phyloP scores from a whole-genome alignment of 1,284 basidiomycete species.

The Ganoderma multipileum region DNA sequence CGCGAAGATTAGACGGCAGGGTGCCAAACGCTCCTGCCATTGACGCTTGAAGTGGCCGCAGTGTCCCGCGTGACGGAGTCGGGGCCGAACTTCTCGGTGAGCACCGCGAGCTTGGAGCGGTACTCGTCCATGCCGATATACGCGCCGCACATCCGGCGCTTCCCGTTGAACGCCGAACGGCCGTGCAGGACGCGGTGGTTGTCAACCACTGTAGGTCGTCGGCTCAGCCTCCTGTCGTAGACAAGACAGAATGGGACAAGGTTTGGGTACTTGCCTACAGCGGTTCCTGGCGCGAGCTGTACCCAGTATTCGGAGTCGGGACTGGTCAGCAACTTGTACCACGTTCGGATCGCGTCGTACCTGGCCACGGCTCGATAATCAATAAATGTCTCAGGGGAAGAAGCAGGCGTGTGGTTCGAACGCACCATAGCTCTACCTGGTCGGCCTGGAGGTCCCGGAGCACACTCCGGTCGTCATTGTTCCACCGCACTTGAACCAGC shows the following conservation, averaged over 20 bases:
- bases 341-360: slow-evolving; percentile 85
- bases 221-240: slow-evolving; percentile 4
- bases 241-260: slow-evolving; percentile 1
- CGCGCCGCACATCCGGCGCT: slow-evolving; percentile 93
- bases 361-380: slow-evolving; percentile 43
- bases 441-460: slow-evolving; percentile 66
- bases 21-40: slow-evolving; percentile 46
- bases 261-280: slow-evolving; percentile 77
- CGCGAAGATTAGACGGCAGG: slow-evolving; percentile 35
- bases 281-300: slow-evolving; percentile 86
- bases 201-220: slow-evolving; percentile 72
- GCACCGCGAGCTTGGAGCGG: slow-evolving; percentile 75
- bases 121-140: slow-evolving; percentile 95
- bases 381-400: neutral
- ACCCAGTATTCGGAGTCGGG: slow-evolving; percentile 92
- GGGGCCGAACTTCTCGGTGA: slow-evolving; percentile 62
- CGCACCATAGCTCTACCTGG: slow-evolving; percentile 76
- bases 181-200: slow-evolving; percentile 97
- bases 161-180: slow-evolving; percentile 87
- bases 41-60: slow-evolving; percentile 25
- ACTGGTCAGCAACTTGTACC: slow-evolving; percentile 81
- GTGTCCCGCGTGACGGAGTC: slow-evolving; percentile 34
- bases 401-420: neutral
- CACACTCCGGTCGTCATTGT: slow-evolving; percentile 92
- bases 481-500: slow-evolving; percentile 88